These are phyloP conservation scores for Oryza officinalis DNA, from an alignment of 176 grass and related monocot genomes.

Conservation along the genomic window DNA sequence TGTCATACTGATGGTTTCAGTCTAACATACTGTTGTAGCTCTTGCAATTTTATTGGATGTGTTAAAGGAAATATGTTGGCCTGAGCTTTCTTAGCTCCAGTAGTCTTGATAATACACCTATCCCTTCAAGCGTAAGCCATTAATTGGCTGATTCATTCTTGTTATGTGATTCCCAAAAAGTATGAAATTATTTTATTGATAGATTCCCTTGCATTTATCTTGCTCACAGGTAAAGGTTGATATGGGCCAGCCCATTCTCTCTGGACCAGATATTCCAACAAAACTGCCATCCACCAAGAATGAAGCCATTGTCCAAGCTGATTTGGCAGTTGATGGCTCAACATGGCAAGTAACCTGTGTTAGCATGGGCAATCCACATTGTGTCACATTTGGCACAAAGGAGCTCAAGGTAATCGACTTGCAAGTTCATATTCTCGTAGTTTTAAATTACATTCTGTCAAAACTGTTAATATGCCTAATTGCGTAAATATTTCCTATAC, in stretches of 20 bases:
- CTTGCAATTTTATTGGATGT: neutral
- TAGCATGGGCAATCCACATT: slow-evolving; percentile 99
- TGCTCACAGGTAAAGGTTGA: slow-evolving; percentile 83
- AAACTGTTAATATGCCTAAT: neutral
- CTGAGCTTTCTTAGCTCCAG: neutral
- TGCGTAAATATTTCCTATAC: neutral
- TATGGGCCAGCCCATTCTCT: slow-evolving; percentile 87
- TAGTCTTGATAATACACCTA: neutral
- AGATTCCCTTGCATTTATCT: slow-evolving; percentile 16
- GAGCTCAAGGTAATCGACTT: slow-evolving; percentile 54
- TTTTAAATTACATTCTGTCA: neutral
- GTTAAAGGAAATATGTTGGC: neutral
- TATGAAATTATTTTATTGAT: slow-evolving; percentile 12
- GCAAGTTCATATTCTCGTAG: neutral
- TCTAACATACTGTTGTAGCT: slow-evolving; percentile 13
- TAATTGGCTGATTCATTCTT: slow-evolving; percentile 7
- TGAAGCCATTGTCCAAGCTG: slow-evolving; percentile 67
- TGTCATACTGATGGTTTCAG: neutral
- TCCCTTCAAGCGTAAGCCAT: slow-evolving; percentile 1
- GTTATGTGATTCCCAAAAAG: slow-evolving; percentile 12
- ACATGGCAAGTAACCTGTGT: slow-evolving; percentile 95
- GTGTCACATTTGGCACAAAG: slow-evolving; percentile 74
- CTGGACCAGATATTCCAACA: slow-evolving; percentile 75
- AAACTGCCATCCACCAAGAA: slow-evolving; percentile 67
- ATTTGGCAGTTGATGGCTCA: slow-evolving; percentile 69